Base-by-base conservation (phyloP, 1,139 yeast genomes). In the Waltiozyma sp. region DNA sequence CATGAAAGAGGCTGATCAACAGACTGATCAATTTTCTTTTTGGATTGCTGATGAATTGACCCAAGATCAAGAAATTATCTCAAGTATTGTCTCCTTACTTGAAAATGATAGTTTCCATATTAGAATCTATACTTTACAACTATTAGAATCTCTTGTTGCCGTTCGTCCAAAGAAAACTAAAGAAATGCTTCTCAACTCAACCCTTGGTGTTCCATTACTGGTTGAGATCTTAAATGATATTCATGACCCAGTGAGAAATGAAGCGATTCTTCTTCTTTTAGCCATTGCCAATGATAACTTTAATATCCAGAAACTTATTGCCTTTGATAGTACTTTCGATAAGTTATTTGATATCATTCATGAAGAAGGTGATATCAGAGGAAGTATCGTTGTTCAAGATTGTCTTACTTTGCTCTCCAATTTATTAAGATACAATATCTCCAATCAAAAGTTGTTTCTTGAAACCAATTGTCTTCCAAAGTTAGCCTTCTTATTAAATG, bases 41-140 rank as follows among this genome's bases (percentile, higher is more conserved):
- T 89, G 96, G 96, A 83, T 93, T 37, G 88, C 97, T 0, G 98
- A 93, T 62, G 97, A 88, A 52, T 69, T 93, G 54, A 84, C 91
- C 2, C 93, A 86, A 57, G 73, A 73, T 31, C 70, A 70, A 36
- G 80, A 76, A 28, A 72, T 77, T 26, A 68, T 91, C 38, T 69
- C 72, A 21, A 62, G 75, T 4, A 62, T 88, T 40, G 65, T 87
- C 26, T 74, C 75, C 19, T 66, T 84, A 4, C 59, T 79, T 24
- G 74, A 75, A 41, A 70, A 72, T 31, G 67, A 66, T 14, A 89
- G 86, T 56, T 86, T 86, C 58, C 94, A 87, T 58, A 72, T 81
- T 34, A 73, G 82, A 48, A 67, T 91, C 14, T 93, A 91, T 59
- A 71, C 95, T 0, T 67, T 91, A 33, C 97, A 93, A 58, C 63